Conservation (phyloP, 2,329 filamentous ascomycete species). For the Lasiodiplodia theobromae region DNA sequence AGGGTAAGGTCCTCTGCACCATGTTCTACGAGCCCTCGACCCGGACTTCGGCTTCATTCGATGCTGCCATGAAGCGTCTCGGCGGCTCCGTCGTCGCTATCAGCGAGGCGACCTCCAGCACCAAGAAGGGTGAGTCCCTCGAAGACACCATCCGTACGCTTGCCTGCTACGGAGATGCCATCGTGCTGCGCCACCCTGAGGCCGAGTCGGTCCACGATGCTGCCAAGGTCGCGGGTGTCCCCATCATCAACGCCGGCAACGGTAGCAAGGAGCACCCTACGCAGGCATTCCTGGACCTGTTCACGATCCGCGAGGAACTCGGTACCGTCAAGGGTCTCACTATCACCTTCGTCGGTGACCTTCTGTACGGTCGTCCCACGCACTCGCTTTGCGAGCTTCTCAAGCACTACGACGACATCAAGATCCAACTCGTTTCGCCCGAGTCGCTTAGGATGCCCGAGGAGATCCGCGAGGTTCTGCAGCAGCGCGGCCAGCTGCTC, state of each 20-base stretch:
- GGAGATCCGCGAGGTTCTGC: slow-evolving; percentile 75
- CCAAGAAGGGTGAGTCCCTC: slow-evolving; percentile 91
- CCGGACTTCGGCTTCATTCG: slow-evolving; percentile 92
- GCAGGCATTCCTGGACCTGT: slow-evolving; percentile 95
- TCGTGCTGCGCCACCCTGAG: slow-evolving; percentile 93
- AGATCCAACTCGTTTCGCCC: slow-evolving; percentile 89
- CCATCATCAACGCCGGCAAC: slow-evolving; percentile 97
- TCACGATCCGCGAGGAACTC: slow-evolving; percentile 97
- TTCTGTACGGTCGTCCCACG: slow-evolving; percentile 91
- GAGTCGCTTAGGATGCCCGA: slow-evolving; percentile 77
- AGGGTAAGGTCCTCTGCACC: slow-evolving; percentile 84
- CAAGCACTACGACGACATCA: slow-evolving; percentile 86
- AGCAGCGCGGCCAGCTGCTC: slow-evolving; percentile 76
- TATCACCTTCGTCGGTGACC: slow-evolving; percentile 94
- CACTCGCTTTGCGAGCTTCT: slow-evolving; percentile 95
- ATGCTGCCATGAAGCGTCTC: slow-evolving; percentile 97
- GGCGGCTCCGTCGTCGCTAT: slow-evolving; percentile 86
- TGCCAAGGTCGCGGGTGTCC: slow-evolving; percentile 85
- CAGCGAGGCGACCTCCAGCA: slow-evolving; percentile 83
- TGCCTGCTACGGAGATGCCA: slow-evolving; percentile 90
- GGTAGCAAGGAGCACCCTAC: slow-evolving; percentile 96
- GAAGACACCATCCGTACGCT: slow-evolving; percentile 94
- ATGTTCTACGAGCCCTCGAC: slow-evolving; percentile 99
- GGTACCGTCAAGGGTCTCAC: slow-evolving; percentile 94
- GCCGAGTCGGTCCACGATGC: slow-evolving; percentile 82